Conservation (phyloP, 2,329 filamentous ascomycete species). For the Chaetomiaceae sp. region DNA sequence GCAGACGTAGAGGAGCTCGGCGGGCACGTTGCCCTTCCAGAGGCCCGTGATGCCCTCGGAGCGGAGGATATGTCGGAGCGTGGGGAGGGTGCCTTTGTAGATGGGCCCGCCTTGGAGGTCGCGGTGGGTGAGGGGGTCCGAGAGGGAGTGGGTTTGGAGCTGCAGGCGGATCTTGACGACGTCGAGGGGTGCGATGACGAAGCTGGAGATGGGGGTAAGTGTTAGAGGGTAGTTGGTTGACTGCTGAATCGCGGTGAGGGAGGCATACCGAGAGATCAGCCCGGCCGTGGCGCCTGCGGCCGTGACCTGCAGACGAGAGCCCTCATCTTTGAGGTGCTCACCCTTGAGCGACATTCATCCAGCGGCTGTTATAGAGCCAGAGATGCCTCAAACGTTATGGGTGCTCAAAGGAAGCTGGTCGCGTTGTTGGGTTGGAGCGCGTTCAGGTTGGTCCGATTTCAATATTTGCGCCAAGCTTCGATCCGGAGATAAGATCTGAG, state of each 20-base stretch:
- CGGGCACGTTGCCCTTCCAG: conserved; percentile 98
- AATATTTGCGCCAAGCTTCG: no score
- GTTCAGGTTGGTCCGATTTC: no score
- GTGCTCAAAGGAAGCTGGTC: background rate
- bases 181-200: conserved; percentile 91
- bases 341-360: conserved; percentile 42
- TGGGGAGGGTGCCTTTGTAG: conserved; percentile 74
- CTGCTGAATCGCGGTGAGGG: background rate
- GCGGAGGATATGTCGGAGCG: conserved; percentile 68
- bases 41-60: conserved; percentile 81
- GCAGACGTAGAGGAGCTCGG: conserved; percentile 87
- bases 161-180: conserved; percentile 98
- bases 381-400: background rate
- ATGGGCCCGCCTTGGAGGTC: conserved; percentile 43
- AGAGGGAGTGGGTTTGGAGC: conserved; percentile 80
- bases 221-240: background rate
- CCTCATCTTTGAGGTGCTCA: conserved; percentile 57
- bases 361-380: conserved; percentile 6
- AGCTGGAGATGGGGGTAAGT: conserved; percentile 48
- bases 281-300: conserved; percentile 63
- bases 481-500: no score
- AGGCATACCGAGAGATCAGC: conserved; percentile 71
- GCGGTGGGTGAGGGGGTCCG: conserved; percentile 62
- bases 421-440: no score
- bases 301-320: conserved; percentile 53